phyloP scores from a whole-genome alignment of 2,329 filamentous ascomycete genomes.

The Epichloe glyceriae region DNA sequence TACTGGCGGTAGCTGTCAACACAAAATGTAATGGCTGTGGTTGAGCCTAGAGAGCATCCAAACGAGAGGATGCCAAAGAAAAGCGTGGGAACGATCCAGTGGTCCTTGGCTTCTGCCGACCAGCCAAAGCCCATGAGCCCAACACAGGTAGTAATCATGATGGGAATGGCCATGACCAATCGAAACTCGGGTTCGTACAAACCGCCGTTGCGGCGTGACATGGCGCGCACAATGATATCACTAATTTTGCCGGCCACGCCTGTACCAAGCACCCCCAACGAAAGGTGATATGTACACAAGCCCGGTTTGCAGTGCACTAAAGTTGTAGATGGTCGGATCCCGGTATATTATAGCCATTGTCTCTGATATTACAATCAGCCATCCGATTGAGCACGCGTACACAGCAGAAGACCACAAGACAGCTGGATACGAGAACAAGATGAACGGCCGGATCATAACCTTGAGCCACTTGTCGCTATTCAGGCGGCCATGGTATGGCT shows the following conservation, averaged over 20 bases:
- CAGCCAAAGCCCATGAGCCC: constrained; percentile 96
- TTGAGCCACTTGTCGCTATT: constrained; percentile 67
- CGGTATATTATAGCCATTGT: constrained; percentile 72
- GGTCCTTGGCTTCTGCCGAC: constrained; percentile 61
- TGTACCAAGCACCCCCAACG: constrained; percentile 78
- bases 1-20: constrained; percentile 91
- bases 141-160: constrained; percentile 63
- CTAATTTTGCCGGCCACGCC: constrained; percentile 80
- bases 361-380: constrained; percentile 91
- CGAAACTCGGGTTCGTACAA: constrained; percentile 92
- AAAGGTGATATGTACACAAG: constrained; percentile 87
- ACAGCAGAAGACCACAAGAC: constrained; percentile 80
- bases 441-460: constrained; percentile 66
- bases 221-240: constrained; percentile 68
- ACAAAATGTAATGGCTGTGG: constrained; percentile 85
- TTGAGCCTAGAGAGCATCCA: constrained; percentile 79
- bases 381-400: constrained; percentile 81
- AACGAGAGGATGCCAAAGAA: constrained; percentile 92
- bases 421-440: constrained; percentile 76
- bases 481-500: constrained; percentile 66
- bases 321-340: constrained; percentile 57
- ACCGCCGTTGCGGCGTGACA: constrained; percentile 79
- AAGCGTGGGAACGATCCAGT: constrained; percentile 83
- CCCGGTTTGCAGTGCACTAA: constrained; percentile 67
- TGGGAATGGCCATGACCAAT: constrained; percentile 73